Percentiles rank a stretch among this genome's conserved stretches.
These are phyloP conservation scores for Terfezia boudieri DNA, from an alignment of 495 filamentous ascomycete genomes.

Conservation along the genomic window DNA sequence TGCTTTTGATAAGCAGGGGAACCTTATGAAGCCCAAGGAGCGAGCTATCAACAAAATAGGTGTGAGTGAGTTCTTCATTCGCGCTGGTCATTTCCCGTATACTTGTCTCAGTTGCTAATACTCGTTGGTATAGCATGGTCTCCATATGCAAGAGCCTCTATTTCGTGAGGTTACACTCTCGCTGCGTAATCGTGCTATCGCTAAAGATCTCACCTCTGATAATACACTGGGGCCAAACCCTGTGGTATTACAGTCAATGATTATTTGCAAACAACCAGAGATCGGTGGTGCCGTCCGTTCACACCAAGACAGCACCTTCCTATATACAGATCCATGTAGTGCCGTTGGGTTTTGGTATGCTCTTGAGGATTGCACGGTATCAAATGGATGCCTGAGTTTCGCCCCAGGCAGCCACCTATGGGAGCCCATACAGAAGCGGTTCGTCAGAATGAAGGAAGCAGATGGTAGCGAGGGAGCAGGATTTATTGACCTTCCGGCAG, in stretches of 20 bases:
- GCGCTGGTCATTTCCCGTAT: not conserved
- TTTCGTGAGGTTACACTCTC: constrained; percentile 42
- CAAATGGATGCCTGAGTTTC: constrained; percentile 80
- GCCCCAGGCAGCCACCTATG: constrained; percentile 53
- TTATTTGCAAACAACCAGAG: constrained; percentile 94
- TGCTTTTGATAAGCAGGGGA: constrained; percentile 37
- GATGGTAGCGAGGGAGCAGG: constrained; percentile 25
- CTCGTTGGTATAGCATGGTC: constrained; percentile 30
- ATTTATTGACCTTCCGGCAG: constrained; percentile 28
- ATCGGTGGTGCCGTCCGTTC: constrained; percentile 73
- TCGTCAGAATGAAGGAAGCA: constrained; percentile 40
- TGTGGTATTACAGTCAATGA: constrained; percentile 69
- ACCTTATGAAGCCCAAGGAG: constrained; percentile 50
- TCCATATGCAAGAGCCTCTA: constrained; percentile 51
- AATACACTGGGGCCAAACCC: constrained; percentile 30
- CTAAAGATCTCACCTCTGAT: constrained; percentile 43
- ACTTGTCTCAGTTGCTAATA: not conserved
- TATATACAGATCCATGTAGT: constrained; percentile 76
- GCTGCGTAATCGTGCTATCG: constrained; percentile 34
- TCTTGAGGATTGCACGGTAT: constrained; percentile 62
- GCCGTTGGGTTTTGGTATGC: constrained; percentile 55
- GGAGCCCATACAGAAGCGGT: constrained; percentile 39
- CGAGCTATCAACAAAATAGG: constrained; percentile 92
- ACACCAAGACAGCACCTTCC: constrained; percentile 78
- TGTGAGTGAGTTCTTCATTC: not conserved